phyloP scores from a whole-genome alignment of 768 basidiomycete species.

The Suillus ampliporus region DNA sequence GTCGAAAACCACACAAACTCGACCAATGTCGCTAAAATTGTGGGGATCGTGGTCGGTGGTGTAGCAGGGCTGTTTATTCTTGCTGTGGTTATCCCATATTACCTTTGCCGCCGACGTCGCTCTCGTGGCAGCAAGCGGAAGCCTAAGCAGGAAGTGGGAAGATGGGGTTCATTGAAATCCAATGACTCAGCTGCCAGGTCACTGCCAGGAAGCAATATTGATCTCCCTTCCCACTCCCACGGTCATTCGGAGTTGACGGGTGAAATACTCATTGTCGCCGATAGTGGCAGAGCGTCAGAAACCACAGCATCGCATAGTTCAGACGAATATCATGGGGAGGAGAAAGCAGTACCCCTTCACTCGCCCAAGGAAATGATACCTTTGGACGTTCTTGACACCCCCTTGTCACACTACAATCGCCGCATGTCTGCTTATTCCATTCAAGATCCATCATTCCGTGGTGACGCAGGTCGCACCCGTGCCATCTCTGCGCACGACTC shows the following conservation, averaged over 20 bases:
- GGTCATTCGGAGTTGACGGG: conserved; percentile 30
- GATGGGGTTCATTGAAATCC: conserved; percentile 37
- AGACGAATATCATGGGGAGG: conserved; percentile 29
- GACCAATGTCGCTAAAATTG: conserved; percentile 47
- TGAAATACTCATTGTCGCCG: conserved; percentile 14
- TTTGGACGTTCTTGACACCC: conserved; percentile 25
- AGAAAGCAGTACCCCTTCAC: conserved; percentile 27
- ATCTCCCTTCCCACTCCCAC: conserved; percentile 18
- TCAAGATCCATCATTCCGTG: conserved; percentile 13
- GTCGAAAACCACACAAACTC: conserved; percentile 19
- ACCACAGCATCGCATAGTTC: conserved; percentile 26
- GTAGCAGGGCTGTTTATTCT: conserved; percentile 41
- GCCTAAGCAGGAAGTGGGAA: conserved; percentile 5
- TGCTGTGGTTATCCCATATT: conserved; percentile 40
- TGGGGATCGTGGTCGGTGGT: conserved; percentile 58
- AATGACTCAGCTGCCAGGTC: conserved; percentile 21
- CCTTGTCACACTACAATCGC: conserved; percentile 20
- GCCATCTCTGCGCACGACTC: conserved; percentile 18
- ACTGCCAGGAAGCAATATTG: conserved; percentile 7
- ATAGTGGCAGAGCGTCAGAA: conserved; percentile 21
- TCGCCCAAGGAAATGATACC: conserved; percentile 21
- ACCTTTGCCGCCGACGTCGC: conserved; percentile 22
- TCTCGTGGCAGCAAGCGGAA: conserved; percentile 36
- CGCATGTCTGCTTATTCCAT: conserved; percentile 26
- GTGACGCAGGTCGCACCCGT: conserved; percentile 18